Conservation (phyloP, 1,139 yeast species). For the Saccharomyces hybrid region DNA sequence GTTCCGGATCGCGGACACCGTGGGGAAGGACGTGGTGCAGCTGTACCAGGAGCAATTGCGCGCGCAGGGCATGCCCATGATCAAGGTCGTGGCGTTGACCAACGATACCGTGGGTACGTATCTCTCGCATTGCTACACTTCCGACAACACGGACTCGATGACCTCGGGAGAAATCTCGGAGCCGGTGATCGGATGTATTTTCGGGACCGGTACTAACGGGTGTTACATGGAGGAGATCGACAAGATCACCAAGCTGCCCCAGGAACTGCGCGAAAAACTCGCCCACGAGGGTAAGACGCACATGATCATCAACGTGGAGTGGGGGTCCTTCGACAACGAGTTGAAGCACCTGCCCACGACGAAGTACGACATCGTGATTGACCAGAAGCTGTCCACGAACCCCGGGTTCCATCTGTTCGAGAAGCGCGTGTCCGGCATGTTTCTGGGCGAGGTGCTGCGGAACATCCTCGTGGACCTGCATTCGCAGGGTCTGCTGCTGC, state of each 20-base stretch:
- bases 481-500: slow-evolving; percentile 48
- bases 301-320: slow-evolving; percentile 91
- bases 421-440: slow-evolving; percentile 91
- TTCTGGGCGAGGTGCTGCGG: slow-evolving; percentile 80
- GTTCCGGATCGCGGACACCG: slow-evolving; percentile 73
- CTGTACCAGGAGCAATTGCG: slow-evolving; percentile 64
- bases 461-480: slow-evolving; percentile 62
- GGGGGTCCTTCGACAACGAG: slow-evolving; percentile 93
- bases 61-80: slow-evolving; percentile 38
- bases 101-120: slow-evolving; percentile 94
- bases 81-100: slow-evolving; percentile 77
- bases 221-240: slow-evolving; percentile 74
- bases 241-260: slow-evolving; percentile 57
- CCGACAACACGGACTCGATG: slow-evolving; percentile 36
- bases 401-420: slow-evolving; percentile 85
- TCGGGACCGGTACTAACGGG: slow-evolving; percentile 96
- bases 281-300: slow-evolving; percentile 46
- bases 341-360: slow-evolving; percentile 65
- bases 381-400: slow-evolving; percentile 61
- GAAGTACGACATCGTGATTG: slow-evolving; percentile 62
- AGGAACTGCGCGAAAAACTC: slow-evolving; percentile 33
- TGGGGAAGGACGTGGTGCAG: slow-evolving; percentile 72
- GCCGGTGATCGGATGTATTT: slow-evolving; percentile 79
- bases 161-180: slow-evolving; percentile 53
- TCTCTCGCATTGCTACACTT: slow-evolving; percentile 74